phyloP scores from a whole-genome alignment of 441 rosid genomes.

The Viola pubescens region DNA sequence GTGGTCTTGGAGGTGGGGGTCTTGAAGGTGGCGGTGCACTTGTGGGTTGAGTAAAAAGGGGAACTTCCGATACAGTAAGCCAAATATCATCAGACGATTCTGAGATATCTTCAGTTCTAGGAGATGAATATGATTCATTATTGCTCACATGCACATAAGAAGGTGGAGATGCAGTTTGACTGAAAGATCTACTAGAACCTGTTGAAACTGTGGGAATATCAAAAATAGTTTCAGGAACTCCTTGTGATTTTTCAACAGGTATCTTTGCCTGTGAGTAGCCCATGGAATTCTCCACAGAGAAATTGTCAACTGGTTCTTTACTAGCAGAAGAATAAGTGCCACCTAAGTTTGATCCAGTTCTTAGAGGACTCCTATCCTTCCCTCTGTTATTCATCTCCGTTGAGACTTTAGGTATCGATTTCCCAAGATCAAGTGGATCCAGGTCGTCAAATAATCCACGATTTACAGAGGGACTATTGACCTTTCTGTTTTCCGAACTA shows the following conservation, averaged over 20 bases:
- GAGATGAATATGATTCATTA: constrained; percentile 37
- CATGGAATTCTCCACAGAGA: constrained; percentile 33
- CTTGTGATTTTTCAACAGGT: constrained; percentile 33
- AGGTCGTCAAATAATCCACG: constrained; percentile 51
- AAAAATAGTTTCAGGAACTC: constrained; percentile 35
- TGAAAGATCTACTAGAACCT: constrained; percentile 28
- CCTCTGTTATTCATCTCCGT: constrained; percentile 34
- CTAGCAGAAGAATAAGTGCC: constrained; percentile 29
- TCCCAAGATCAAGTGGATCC: constrained; percentile 64
- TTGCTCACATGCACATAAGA: constrained; percentile 28
- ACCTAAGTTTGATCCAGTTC: constrained; percentile 29
- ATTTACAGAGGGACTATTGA: constrained; percentile 35
- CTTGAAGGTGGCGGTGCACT: constrained; percentile 85
- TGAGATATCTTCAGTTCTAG: constrained; percentile 37
- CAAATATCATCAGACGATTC: constrained; percentile 64
- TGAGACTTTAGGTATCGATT: constrained; percentile 38
- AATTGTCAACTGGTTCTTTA: constrained; percentile 37
- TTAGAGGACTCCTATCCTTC: constrained; percentile 40
- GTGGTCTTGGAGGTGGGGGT: constrained; percentile 89
- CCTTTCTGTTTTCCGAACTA: constrained; percentile 39
- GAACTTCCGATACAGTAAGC: constrained; percentile 92
- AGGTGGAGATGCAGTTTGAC: constrained; percentile 37
- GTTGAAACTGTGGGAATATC: constrained; percentile 38
- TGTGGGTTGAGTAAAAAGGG: constrained; percentile 76
- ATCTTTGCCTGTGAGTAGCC: constrained; percentile 30